Base-by-base conservation (phyloP, 495 filamentous ascomycete genomes). In the Aspergillus ostianus region DNA sequence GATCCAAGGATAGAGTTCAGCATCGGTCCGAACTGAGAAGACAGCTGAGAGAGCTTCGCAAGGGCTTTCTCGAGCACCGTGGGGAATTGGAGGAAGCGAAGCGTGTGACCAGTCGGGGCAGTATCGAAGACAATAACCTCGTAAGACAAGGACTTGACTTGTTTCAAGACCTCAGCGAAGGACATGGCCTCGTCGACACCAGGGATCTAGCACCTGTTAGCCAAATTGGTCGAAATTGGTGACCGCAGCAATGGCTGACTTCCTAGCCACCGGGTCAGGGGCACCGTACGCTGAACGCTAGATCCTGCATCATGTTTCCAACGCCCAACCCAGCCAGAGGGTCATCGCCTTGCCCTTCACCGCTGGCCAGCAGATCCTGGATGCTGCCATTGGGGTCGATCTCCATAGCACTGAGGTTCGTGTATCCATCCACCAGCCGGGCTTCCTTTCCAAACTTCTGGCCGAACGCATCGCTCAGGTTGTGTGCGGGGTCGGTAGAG, bases 391-490 rank as follows among this genome's bases (percentile, higher is more conserved):
- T 98, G 49, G 94, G 94, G 74, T 99, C 94, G 65, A 99, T 98
- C 80, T 99, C 94, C 94, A 99, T 99, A 20, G 94, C 94, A 66
- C 92, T 96, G 56, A 99, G 80, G 70, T 98, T 98, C 17, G 85
- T 82, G 71, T 94, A 97, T 59, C 94, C 94, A 71, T 97, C 86
- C 60, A 99, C 78, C 19, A 97, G 84, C 53, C 92, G 86, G 47
- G 94, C 94, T 75, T 98, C 94, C 82, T 99, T 99, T 74, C 94
- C 94, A 70, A 99, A 99, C 75, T 99, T 98, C 78, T 98, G 93
- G 64, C 89, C 90, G 71, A 99, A 98, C 55, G 94, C 94, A 79
- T 99, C 94, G 72, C 90, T 94, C 55, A 99, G 84, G 75, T 99
- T 99, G 84, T 99, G 94, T 53, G 94, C 94, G 58, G 94, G 94